Evolutionary conservation across 164 flowering plant genomes (phyloP).

Genomic region (Amborella trichopoda): DNA sequence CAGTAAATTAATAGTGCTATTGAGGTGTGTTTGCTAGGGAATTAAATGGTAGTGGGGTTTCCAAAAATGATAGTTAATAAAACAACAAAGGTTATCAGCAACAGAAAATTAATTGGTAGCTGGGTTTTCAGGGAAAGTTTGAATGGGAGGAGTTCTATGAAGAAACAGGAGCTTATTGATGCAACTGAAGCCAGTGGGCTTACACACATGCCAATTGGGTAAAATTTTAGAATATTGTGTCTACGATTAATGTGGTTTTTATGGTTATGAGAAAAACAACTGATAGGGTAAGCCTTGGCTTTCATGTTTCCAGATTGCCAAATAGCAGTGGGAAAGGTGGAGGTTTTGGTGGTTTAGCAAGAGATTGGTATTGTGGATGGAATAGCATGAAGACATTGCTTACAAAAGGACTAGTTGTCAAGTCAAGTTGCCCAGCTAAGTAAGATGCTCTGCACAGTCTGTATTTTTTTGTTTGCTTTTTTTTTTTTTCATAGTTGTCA

Average conservation of each 20-base stretch:
- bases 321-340: conserved; percentile 56
- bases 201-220: conserved; percentile 68
- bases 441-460: conserved; percentile 30
- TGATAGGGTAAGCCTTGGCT: no score
- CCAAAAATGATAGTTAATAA: not conserved
- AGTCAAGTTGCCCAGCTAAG: conserved; percentile 89
- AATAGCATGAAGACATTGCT: conserved; percentile 74
- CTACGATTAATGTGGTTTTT: no score
- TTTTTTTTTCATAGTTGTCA: no score
- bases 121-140: conserved; percentile 31
- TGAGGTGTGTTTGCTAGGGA: not conserved
- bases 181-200: conserved; percentile 96
- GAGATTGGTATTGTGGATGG: conserved; percentile 97
- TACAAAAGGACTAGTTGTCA: conserved; percentile 62
- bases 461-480: no score
- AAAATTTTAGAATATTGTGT: conserved; percentile 6
- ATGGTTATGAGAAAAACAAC: no score
- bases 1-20: not conserved
- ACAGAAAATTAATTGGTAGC: not conserved
- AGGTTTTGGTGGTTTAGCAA: conserved; percentile 55
- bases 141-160: conserved; percentile 62
- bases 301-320: conserved; percentile 45
- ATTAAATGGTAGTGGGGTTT: not conserved
- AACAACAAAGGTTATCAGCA: not conserved
- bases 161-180: conserved; percentile 83